A percentile compares a stretch with the other conserved stretches of the same genome.
phyloP scores from a whole-genome alignment of 352 stramenopile genomes.

The Pythium plurisporium region DNA sequence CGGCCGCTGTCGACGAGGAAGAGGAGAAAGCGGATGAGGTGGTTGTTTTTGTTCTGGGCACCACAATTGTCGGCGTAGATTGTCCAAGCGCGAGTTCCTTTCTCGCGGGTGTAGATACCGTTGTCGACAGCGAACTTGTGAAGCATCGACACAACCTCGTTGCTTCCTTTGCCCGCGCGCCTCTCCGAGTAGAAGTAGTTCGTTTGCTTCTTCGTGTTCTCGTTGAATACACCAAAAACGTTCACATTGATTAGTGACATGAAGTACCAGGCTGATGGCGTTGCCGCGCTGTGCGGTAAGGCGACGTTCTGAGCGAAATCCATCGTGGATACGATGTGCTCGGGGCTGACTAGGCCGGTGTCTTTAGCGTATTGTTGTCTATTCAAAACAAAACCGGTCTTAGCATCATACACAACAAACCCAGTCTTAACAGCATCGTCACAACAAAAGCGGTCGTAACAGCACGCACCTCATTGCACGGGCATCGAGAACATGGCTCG shows the following conservation, averaged over 20 bases:
- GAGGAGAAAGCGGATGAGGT: conserved; percentile 7
- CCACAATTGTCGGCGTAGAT: conserved; percentile 16
- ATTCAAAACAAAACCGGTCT: neutral
- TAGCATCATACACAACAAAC: conserved; percentile 8
- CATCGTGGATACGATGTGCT: conserved; percentile 8
- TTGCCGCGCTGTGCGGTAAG: neutral
- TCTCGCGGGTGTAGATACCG: neutral
- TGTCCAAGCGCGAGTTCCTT: neutral
- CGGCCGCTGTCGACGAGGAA: neutral
- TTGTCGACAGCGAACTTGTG: neutral
- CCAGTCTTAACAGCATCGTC: too few relatives aligned
- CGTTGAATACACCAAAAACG: conserved; percentile 2
- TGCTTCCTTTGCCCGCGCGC: neutral
- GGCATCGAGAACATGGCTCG: too few relatives aligned
- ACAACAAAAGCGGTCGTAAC: too few relatives aligned
- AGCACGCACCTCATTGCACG: conserved; percentile 6
- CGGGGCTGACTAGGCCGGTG: neutral
- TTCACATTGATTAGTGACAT: conserved; percentile 3
- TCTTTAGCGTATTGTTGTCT: neutral
- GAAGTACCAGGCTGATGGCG: conserved; percentile 12
- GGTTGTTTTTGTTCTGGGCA: conserved; percentile 19
- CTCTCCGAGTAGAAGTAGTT: conserved; percentile 10
- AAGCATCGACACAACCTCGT: conserved; percentile 10
- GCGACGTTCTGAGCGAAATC: conserved; percentile 7
- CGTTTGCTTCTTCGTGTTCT: neutral